Evolutionary conservation across 148 eudicot genomes (phyloP).

Genomic region (Persicaria tinctoria): DNA sequence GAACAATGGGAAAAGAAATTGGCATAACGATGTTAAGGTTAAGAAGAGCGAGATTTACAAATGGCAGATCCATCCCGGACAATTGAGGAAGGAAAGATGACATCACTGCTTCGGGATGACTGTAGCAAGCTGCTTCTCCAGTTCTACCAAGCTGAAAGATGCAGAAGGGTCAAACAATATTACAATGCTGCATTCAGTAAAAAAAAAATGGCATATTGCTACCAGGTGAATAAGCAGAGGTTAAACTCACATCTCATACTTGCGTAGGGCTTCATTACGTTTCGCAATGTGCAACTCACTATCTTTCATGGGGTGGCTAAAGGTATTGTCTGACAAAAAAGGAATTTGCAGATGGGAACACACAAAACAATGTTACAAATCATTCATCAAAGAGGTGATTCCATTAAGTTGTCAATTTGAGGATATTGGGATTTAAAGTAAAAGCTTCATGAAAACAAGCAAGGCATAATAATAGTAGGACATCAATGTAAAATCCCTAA

Average conservation of each 20-base stretch:
- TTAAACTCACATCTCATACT: constrained; percentile 62
- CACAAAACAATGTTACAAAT: neutral
- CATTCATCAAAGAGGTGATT: neutral
- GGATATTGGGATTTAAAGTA: neutral
- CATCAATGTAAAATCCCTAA: neutral
- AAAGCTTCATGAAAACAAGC: neutral
- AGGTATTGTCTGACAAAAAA: constrained; percentile 35
- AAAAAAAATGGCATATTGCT: neutral
- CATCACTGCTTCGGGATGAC: constrained; percentile 24
- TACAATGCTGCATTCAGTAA: neutral
- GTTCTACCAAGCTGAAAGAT: constrained; percentile 51
- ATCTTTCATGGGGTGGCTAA: constrained; percentile 41
- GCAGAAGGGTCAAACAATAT: neutral
- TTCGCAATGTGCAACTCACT: constrained; percentile 56
- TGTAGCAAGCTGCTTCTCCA: constrained; percentile 64
- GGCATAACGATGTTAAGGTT: neutral
- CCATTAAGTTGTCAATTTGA: neutral
- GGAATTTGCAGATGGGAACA: neutral
- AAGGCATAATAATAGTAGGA: neutral
- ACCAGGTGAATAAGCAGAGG: neutral
- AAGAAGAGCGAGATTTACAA: neutral
- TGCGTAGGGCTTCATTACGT: constrained; percentile 59
- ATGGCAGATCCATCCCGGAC: neutral
- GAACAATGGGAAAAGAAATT: neutral
- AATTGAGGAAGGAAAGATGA: neutral